Conservation (phyloP, 768 basidiomycete species). For the Clitopilus hobsonii region DNA sequence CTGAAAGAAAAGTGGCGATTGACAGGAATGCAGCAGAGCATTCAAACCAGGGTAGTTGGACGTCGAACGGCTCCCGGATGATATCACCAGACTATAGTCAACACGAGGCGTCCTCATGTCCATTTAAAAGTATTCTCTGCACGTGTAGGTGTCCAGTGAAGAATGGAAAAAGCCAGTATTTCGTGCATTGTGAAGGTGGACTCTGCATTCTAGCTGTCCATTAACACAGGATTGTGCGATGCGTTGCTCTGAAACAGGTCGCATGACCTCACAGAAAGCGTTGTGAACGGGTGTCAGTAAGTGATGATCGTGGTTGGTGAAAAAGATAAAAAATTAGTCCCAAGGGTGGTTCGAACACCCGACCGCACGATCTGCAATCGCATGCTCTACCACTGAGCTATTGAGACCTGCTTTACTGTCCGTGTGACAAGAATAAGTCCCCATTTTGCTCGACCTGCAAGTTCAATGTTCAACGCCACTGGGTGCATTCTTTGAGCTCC, state of each 20-base stretch:
- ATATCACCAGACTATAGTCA: neutral
- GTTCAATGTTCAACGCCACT: too few species aligned
- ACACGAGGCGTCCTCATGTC: conserved; percentile 1
- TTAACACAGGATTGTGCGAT: too few species aligned
- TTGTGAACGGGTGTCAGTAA: too few species aligned
- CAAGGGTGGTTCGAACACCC: conserved; percentile 3
- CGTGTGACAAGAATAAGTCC: neutral
- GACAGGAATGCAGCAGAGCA: conserved; percentile 1
- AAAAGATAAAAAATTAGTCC: conserved; percentile 1
- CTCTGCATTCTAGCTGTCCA: too few species aligned
- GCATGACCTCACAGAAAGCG: too few species aligned
- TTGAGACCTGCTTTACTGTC: neutral
- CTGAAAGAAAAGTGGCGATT: neutral
- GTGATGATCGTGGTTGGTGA: neutral
- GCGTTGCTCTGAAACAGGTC: too few species aligned
- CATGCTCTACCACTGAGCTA: conserved; percentile 4
- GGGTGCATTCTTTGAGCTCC: too few species aligned
- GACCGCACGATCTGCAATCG: conserved; percentile 4
- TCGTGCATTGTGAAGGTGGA: too few species aligned
- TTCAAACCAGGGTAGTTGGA: conserved; percentile 1
- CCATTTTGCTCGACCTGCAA: too few species aligned
- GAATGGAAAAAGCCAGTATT: neutral
- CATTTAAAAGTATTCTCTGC: neutral
- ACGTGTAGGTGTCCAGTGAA: neutral
- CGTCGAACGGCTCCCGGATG: neutral